A percentile compares a stretch with the other conserved stretches of the same genome.
phyloP scores from a whole-genome alignment of 2,329 filamentous ascomycete genomes.

The Aschersonia sp. region DNA sequence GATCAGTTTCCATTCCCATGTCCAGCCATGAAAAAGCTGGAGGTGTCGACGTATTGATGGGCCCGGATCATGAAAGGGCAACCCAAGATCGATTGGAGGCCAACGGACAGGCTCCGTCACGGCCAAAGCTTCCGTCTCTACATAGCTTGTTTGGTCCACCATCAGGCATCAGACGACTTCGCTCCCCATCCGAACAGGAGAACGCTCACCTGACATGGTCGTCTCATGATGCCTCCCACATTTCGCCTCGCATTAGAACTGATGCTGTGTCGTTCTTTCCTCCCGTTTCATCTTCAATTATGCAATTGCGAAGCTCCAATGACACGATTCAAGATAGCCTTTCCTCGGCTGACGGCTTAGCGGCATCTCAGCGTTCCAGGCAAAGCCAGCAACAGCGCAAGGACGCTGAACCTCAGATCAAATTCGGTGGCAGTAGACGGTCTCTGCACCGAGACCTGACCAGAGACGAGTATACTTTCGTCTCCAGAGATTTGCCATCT shows the following conservation, averaged over 20 bases:
- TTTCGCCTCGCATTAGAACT: conserved; percentile 21
- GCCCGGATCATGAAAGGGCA: conserved; percentile 21
- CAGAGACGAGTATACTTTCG: conserved; percentile 30
- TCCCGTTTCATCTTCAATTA: conserved; percentile 17
- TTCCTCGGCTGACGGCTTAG: conserved; percentile 17
- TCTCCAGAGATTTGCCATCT: conserved; percentile 22
- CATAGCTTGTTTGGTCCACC: conserved; percentile 42
- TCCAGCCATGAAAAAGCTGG: conserved; percentile 38
- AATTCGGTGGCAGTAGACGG: conserved; percentile 23
- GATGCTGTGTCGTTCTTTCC: conserved; percentile 34
- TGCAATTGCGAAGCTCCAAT: conserved; percentile 30
- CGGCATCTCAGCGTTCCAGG: conserved; percentile 30
- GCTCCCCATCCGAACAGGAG: conserved; percentile 33
- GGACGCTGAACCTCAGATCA: conserved; percentile 19
- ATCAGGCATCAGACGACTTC: conserved; percentile 25
- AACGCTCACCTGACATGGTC: conserved; percentile 26
- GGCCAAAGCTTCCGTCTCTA: conserved; percentile 39
- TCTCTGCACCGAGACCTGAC: conserved; percentile 22
- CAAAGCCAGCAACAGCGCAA: conserved; percentile 23
- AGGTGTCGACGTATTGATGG: conserved; percentile 27
- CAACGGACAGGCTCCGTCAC: conserved; percentile 13
- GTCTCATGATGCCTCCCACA: conserved; percentile 30
- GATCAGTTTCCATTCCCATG: conserved; percentile 36
- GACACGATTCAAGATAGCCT: conserved; percentile 30
- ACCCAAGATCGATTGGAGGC: conserved; percentile 19